Base-by-base conservation (phyloP, 2,329 filamentous ascomycete genomes). In the Stagonosporopsis rhizophila region DNA sequence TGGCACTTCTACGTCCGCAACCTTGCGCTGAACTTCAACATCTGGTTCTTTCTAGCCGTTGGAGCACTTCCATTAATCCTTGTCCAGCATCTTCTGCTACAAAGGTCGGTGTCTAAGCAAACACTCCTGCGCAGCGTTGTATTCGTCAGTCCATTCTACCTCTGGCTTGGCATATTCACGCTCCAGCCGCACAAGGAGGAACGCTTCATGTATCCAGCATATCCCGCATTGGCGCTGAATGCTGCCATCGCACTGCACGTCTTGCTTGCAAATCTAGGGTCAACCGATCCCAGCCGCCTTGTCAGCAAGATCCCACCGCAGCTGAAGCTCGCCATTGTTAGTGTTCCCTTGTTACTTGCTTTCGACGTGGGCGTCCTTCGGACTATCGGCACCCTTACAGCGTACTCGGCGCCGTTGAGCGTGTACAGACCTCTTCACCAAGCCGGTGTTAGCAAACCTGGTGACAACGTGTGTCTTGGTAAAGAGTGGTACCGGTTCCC, bases 401-500 rank as follows among this genome's bases (percentile, higher is more conserved):
- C 87, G 27, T 99, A 97, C 75, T 88, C 86, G 14, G 94, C 94
- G 0, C 94, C 95, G 0, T 74, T 93, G 39, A 83, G 83, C 20
- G 80, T 93, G 15, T 93, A 92, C 72, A 74, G 82, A 32, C 87
- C 88, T 1, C 80, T 98, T 1, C 81, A 85, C 44, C 82, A 81
- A 14, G 69, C 79, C 8, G 83, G 80, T 1, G 65, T 90, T 6
- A 84, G 86, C 2, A 76, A 79, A 0, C 73, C 79, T 2, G 90
- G 88, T 15, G 89, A 91, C 60, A 87, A 82, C 17, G 86, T 99
- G 2, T 99, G 95, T 74, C 85, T 96, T 35, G 92, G 91, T 25
- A 99, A 98, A 74, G 95, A 99, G 73, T 99, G 95, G 95, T 97
- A 99, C 75, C 90, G 95, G 32, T 98, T 97, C 72, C 94, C 95